Evolutionary conservation across 495 filamentous ascomycete species (phyloP), one percentile per base, ranked within the genome.

Genomic region (Penicillium bovifimosum): DNA sequence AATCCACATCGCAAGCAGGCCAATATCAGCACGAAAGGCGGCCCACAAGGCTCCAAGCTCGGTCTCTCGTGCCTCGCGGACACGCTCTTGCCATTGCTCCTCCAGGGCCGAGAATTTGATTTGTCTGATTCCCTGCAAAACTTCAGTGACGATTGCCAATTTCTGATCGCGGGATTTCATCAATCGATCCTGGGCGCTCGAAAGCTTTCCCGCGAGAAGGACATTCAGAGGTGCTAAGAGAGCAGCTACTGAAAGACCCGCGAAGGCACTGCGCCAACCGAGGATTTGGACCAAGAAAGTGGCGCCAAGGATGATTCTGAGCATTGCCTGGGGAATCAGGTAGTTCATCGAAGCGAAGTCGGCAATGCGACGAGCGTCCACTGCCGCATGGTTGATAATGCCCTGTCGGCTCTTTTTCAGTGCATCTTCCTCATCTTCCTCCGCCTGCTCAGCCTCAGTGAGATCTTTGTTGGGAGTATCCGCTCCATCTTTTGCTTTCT

Each of bases 21-120:
- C 61, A 24, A 69, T 71, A 53, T 86, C 87, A 40, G 75, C 76
- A 49, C 75, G 63, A 52, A 88, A 91, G 0, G 68, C 82, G 74
- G 68, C 75, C 82, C 87, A 87, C 33, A 87, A 73, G 2, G 78
- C 79, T 0, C 55, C 49, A 0, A 95, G 78, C 59, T 95, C 90
- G 24, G 76, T 75, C 10, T 80, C 77, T 58, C 90, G 77, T 20
- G 81, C 79, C 6, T 73, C 72, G n/a, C 70, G 63, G 47, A 95
- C 89, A 48, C 82, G 84, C n/a, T 76, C 68, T 66, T 91, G 80
- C 90, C 90, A 95, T 53, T 87, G 81, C 13, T 72, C 65, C 61
- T 95, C 90, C n/a, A 89, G 65, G 9, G 88, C 89, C 0, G 87
- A 87, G 57, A 95, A 91, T 58, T 95, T 95, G 64, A 95, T 88